Percentiles rank a stretch among this genome's conserved stretches.
Evolutionary conservation across 495 filamentous ascomycete species (phyloP).

Genomic region (Trichocladium uniseriatum): DNA sequence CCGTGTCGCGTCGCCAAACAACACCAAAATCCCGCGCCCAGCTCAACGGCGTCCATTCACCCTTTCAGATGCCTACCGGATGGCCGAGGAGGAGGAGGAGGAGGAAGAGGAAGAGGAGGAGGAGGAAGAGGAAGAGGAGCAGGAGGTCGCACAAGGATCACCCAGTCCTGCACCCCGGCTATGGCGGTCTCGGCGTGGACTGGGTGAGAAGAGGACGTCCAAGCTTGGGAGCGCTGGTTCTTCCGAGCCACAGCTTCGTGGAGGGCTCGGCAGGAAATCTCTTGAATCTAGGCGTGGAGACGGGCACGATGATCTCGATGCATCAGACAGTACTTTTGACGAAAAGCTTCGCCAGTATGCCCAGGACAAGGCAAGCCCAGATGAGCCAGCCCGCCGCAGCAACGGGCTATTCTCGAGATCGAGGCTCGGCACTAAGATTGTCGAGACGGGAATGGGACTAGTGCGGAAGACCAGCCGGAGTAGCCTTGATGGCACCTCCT

Average conservation of each 20-base stretch:
- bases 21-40: conserved; percentile 35
- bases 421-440: conserved; percentile 22
- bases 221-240: conserved; percentile 8
- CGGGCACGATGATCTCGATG: conserved; percentile 10
- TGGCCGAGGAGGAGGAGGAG: conserved; percentile 37
- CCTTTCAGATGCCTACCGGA: conserved; percentile 33
- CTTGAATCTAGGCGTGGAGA: conserved; percentile 6
- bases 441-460: conserved; percentile 27
- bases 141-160: conserved; percentile 33
- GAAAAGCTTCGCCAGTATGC: conserved; percentile 23
- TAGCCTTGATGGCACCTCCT: conserved; percentile 18
- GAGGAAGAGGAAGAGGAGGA: no score
- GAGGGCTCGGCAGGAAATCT: background rate
- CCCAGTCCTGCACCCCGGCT: conserved; percentile 40
- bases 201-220: conserved; percentile 16
- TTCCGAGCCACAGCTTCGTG: background rate
- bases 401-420: conserved; percentile 27
- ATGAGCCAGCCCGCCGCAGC: conserved; percentile 19
- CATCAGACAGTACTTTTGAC: conserved; percentile 24
- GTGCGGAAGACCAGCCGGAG: conserved; percentile 29
- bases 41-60: conserved; percentile 24
- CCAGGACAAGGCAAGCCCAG: conserved; percentile 7
- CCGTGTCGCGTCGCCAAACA: conserved; percentile 20
- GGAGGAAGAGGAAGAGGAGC: no score
- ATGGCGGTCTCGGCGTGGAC: conserved; percentile 25